Conservation (phyloP, 2,329 filamentous ascomycete species). For the Sporothrix variecibatus region DNA sequence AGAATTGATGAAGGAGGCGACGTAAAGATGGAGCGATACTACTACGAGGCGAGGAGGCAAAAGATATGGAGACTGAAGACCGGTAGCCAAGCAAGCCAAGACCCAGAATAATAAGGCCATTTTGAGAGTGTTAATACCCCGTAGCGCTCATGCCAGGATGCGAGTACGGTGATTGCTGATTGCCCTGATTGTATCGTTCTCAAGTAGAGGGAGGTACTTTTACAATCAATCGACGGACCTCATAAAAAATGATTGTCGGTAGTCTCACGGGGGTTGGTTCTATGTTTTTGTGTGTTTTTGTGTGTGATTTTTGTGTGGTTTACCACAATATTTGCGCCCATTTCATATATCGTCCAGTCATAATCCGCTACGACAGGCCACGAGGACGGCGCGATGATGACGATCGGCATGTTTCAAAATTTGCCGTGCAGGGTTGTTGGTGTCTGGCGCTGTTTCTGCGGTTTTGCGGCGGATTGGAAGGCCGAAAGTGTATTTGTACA, state of each 20-base stretch:
- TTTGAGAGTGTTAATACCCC: neutral
- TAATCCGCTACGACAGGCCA: neutral
- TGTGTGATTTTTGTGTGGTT: too few relatives aligned
- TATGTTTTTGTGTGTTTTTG: neutral
- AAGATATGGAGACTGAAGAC: neutral
- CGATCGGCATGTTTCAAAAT: constrained; percentile 16
- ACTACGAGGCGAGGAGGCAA: neutral
- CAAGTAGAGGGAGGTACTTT: neutral
- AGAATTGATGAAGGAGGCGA: constrained; percentile 4
- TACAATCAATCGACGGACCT: neutral
- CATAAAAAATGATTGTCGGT: neutral
- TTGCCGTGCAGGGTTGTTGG: constrained; percentile 6
- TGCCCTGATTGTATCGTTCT: too few relatives aligned
- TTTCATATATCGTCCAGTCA: neutral
- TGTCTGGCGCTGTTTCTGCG: neutral
- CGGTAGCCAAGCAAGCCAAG: constrained; percentile 1
- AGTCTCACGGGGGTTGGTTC: neutral
- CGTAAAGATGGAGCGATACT: neutral
- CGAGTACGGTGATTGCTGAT: neutral
- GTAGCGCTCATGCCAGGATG: neutral
- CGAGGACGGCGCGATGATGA: constrained; percentile 9
- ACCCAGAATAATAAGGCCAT: neutral
- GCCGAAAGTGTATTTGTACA: neutral
- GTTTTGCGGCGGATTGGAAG: neutral
- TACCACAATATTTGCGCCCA: neutral